Percentiles rank a stretch among this genome's conserved stretches.
Conservation (phyloP, 768 basidiomycete genomes). For the Hericium alpestre region DNA sequence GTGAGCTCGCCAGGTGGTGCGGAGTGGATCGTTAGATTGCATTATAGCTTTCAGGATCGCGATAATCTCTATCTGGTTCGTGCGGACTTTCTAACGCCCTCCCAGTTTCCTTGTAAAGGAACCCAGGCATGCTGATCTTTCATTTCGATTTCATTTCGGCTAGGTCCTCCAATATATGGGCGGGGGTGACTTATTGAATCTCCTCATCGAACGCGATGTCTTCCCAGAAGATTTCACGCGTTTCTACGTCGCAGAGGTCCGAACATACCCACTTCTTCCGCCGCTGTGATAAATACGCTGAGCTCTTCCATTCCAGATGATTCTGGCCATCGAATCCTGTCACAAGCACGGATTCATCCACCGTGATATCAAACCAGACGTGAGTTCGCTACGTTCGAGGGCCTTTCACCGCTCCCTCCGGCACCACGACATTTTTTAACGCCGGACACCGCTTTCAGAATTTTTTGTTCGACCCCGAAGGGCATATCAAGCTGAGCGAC, state of each 20-base stretch:
- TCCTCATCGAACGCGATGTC: conserved; percentile 84
- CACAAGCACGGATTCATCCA: conserved; percentile 96
- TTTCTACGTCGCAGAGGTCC: conserved; percentile 91
- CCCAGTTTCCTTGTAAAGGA: conserved; percentile 9
- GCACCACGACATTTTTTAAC: conserved; percentile 11
- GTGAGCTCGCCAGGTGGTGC: conserved; percentile 63
- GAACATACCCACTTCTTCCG: conserved; percentile 12
- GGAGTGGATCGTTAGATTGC: conserved; percentile 89
- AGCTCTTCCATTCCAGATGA: conserved; percentile 50
- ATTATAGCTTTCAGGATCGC: conserved; percentile 91
- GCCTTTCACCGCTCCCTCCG: background rate
- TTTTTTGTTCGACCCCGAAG: conserved; percentile 88
- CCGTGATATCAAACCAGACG: conserved; percentile 94
- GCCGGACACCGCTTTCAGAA: conserved; percentile 42
- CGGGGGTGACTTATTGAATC: conserved; percentile 90
- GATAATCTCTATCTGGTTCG: conserved; percentile 90
- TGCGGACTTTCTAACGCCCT: conserved; percentile 15
- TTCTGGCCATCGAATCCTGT: conserved; percentile 86
- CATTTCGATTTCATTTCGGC: conserved; percentile 49
- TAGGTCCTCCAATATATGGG: conserved; percentile 94
- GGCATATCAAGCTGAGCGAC: conserved; percentile 91
- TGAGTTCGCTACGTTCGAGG: conserved; percentile 26
- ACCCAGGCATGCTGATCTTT: conserved; percentile 23
- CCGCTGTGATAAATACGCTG: background rate
- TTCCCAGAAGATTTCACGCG: conserved; percentile 86